Conservation (phyloP, 1,284 basidiomycete genomes). For the Clitocybe nebularis region DNA sequence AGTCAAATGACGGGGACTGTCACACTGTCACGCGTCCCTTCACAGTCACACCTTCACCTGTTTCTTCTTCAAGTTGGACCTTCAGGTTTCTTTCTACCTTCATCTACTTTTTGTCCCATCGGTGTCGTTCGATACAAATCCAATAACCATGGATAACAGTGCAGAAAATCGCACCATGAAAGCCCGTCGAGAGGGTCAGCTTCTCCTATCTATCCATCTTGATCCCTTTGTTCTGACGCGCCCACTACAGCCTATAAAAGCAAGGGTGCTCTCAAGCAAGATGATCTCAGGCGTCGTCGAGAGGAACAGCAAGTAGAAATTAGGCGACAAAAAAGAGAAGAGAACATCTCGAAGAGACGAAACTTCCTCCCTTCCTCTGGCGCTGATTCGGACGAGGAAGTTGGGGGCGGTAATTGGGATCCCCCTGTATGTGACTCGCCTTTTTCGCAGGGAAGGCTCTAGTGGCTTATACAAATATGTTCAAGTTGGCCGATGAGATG, state of each 20-base stretch:
- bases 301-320: constrained; percentile 98
- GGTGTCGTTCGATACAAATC: constrained; percentile 18
- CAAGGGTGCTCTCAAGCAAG: constrained; percentile 80
- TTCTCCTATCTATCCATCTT: constrained; percentile 19
- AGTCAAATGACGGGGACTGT: too few species aligned
- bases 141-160: constrained; percentile 25
- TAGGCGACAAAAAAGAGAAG: constrained; percentile 92
- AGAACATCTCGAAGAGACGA: constrained; percentile 93
- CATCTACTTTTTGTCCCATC: constrained; percentile 19
- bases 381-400: constrained; percentile 85
- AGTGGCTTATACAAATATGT: constrained; percentile 14
- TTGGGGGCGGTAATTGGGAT: constrained; percentile 68
- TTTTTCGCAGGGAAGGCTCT: constrained; percentile 12
- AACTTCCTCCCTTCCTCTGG: constrained; percentile 79
- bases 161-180: constrained; percentile 62
- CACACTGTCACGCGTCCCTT: constrained; percentile 20
- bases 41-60: constrained; percentile 13
- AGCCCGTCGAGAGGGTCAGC: constrained; percentile 60
- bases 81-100: constrained; percentile 17
- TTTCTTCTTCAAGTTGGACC: constrained; percentile 14
- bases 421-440: constrained; percentile 54
- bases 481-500: constrained; percentile 87
- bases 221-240: constrained; percentile 32
- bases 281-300: constrained; percentile 87
- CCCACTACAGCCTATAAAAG: constrained; percentile 55